These are phyloP conservation scores for Ceratobasidium sp. DNA, from an alignment of 1,284 basidiomycete species.

Conservation along the genomic window DNA sequence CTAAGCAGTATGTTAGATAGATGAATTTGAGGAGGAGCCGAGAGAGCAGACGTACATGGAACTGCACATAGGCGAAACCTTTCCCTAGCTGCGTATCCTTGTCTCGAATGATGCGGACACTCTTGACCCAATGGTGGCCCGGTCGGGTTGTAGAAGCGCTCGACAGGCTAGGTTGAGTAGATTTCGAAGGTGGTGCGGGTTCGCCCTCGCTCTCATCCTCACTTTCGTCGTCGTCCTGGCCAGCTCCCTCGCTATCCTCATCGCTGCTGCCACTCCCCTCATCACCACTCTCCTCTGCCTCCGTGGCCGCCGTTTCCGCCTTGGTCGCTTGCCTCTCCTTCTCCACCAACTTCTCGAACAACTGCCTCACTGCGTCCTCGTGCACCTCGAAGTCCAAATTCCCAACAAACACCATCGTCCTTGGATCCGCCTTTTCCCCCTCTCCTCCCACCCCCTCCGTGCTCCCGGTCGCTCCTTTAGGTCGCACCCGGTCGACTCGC, in stretches of 20 bases:
- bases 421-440: conserved; percentile 67
- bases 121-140: conserved; percentile 74
- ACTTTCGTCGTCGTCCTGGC: conserved; percentile 49
- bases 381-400: conserved; percentile 92
- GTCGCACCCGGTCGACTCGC: conserved; percentile 72
- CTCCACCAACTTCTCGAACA: conserved; percentile 84
- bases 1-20: conserved; percentile 57
- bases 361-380: conserved; percentile 88
- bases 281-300: conserved; percentile 51
- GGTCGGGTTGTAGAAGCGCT: conserved; percentile 17
- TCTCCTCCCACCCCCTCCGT: conserved; percentile 54
- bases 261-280: conserved; percentile 35
- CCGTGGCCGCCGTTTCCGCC: conserved; percentile 68
- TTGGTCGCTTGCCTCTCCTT: conserved; percentile 69
- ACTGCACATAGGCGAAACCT: conserved; percentile 95
- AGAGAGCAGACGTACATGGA: conserved; percentile 63
- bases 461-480: conserved; percentile 52
- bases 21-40: conserved; percentile 32
- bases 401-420: conserved; percentile 88
- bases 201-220: not conserved
- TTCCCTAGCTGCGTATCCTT: conserved; percentile 96
- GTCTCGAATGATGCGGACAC: conserved; percentile 90
- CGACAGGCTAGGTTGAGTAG: not conserved
- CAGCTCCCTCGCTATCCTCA: conserved; percentile 51
- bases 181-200: not conserved